These are phyloP conservation scores for Verticillium zaregamsianum DNA, from an alignment of 2,329 filamentous ascomycete species.

Conservation along the genomic window DNA sequence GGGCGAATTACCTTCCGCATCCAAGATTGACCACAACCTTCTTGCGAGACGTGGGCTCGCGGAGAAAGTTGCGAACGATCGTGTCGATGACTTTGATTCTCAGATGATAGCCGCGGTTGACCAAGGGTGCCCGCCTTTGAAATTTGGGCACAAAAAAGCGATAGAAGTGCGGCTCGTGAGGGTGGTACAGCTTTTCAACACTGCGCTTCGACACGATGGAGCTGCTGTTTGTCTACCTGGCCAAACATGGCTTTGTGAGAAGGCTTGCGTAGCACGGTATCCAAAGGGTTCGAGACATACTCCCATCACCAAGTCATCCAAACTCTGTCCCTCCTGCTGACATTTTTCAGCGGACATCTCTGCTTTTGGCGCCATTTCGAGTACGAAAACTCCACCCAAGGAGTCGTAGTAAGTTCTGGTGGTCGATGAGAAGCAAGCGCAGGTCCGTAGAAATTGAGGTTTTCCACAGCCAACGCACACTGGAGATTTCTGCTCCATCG, in stretches of 20 bases:
- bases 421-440: background rate
- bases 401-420: background rate
- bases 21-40: constrained; percentile 82
- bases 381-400: background rate
- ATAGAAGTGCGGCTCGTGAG: constrained; percentile 75
- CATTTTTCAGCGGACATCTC: background rate
- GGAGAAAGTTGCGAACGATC: constrained; percentile 70
- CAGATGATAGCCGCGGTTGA: constrained; percentile 87
- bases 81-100: constrained; percentile 79
- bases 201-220: constrained; percentile 91
- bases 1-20: constrained; percentile 73
- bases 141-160: constrained; percentile 84
- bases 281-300: constrained; percentile 30
- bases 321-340: constrained; percentile 12
- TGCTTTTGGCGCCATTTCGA: background rate
- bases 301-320: constrained; percentile 53
- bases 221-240: constrained; percentile 72
- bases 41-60: constrained; percentile 42
- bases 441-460: background rate
- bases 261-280: background rate
- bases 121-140: constrained; percentile 77
- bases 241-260: background rate
- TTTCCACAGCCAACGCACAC: background rate
- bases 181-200: constrained; percentile 81
- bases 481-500: background rate